Evolutionary conservation across 805 yeast species (phyloP).

Genomic region (Teunomyces tritomae): DNA sequence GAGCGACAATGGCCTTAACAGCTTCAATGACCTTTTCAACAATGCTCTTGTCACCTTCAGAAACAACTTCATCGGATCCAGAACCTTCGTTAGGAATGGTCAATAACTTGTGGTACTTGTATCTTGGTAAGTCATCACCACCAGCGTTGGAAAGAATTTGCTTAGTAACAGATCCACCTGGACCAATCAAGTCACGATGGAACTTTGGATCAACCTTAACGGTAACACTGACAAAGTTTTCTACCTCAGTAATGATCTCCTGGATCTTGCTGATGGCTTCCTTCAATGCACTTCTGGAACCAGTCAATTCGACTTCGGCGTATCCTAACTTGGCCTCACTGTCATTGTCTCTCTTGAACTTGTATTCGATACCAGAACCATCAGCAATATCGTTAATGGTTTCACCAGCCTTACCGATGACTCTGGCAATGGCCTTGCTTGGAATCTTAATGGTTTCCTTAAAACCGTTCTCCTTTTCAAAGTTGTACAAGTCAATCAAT

Average conservation of each 20-base stretch:
- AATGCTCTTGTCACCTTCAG: constrained; percentile 71
- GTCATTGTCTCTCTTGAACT: constrained; percentile 40
- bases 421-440: constrained; percentile 68
- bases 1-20: constrained; percentile 60
- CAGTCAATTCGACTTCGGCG: constrained; percentile 69
- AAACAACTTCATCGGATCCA: constrained; percentile 55
- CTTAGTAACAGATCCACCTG: constrained; percentile 69
- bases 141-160: constrained; percentile 80
- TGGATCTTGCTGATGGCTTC: constrained; percentile 66
- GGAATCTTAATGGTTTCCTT: constrained; percentile 66
- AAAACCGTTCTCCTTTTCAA: constrained; percentile 84
- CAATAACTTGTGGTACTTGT: constrained; percentile 53
- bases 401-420: constrained; percentile 89
- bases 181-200: constrained; percentile 76
- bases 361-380: constrained; percentile 58
- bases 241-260: constrained; percentile 60
- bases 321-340: constrained; percentile 46
- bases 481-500: constrained; percentile 75
- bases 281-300: constrained; percentile 72
- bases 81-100: constrained; percentile 69
- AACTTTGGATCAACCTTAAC: constrained; percentile 70
- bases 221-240: constrained; percentile 56
- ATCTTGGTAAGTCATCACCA: constrained; percentile 44
- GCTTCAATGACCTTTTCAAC: constrained; percentile 67
- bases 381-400: constrained; percentile 77